Evolutionary conservation across 2,329 filamentous ascomycete genomes (phyloP), one percentile per base, ranked within the genome.

Genomic region (Coniella lustricola): DNA sequence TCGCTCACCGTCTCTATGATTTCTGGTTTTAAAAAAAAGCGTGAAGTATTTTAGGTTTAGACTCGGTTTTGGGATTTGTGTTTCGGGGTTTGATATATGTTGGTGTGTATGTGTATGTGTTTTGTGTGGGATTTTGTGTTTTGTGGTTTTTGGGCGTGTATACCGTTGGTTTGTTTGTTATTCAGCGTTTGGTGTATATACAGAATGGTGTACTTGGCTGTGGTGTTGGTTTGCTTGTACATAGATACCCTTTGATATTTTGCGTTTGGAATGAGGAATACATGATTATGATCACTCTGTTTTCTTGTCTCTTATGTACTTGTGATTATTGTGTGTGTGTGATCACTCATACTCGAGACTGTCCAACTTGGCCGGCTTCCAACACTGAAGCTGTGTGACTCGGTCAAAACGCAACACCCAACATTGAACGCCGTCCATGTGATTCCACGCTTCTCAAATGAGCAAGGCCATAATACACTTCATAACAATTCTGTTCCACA

Each of bases 51-150:
- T 32, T 52, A 45, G 56, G 13, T 54, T 48, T 50, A 46, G 25
- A 5, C 21, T 22, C 20, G 21, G 38, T 7, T 41, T 18, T 41
- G 38, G 38, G n/a, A 25, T 39, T 14, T 39, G 16, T 13, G 37
- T 25, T 22, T 39, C n/a, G 25, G 22, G 16, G 16, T 37, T 14
- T 17, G 4, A 10, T 37, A 20, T 37, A 10, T 16, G 31, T 42
- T 20, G 31, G 46, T 56, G 31, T 52, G 43, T 57, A 10, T 54
- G 46, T 50, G 39, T 54, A 36, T 48, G 31, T 48, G 20, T 53
- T 12, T 35, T 14, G 46, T 37, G 41, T 46, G 25, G 48, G 36
- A 55, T 39, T 50, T 40, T 53, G 32, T 51, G 38, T 46, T 48
- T 50, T 51, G 45, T n/a, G 32, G 49, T 51, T 44, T 43, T n/a